Conservation (phyloP, 805 yeast species). For the Candida piceae region DNA sequence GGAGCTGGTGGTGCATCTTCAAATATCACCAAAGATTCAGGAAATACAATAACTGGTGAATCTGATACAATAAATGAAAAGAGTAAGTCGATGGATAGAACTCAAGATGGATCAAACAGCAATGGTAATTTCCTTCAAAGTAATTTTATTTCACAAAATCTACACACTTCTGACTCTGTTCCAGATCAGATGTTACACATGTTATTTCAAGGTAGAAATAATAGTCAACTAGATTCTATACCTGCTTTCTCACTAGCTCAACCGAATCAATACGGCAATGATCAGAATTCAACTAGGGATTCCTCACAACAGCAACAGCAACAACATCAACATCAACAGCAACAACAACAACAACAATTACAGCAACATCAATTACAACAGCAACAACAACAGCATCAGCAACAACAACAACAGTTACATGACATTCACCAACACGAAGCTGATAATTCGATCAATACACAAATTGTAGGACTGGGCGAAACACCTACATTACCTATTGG, state of each 20-base stretch:
- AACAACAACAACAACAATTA: constrained; percentile 25
- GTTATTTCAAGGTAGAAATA: constrained; percentile 44
- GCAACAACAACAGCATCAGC: constrained; percentile 30
- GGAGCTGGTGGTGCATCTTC: neutral
- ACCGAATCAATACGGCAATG: neutral
- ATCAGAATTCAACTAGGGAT: constrained; percentile 2
- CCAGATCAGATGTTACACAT: constrained; percentile 47
- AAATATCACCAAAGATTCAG: neutral
- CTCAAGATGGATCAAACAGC: too few species aligned
- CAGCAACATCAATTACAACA: constrained; percentile 25
- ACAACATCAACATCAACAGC: constrained; percentile 30
- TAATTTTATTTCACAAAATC: too few species aligned
- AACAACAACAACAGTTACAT: constrained; percentile 33
- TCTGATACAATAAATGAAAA: neutral
- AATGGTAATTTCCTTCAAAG: neutral
- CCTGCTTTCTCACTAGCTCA: neutral
- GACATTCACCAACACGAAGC: constrained; percentile 8
- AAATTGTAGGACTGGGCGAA: neutral
- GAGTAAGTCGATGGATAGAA: neutral
- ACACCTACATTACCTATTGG: constrained; percentile 9
- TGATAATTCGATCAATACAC: too few species aligned
- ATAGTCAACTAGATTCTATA: neutral
- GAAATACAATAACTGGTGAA: neutral
- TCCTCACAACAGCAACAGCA: constrained; percentile 25
- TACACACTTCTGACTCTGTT: constrained; percentile 19